Base-by-base conservation (phyloP, 371 early-diverging fungal species). In the Lichtheimia corymbifera region DNA sequence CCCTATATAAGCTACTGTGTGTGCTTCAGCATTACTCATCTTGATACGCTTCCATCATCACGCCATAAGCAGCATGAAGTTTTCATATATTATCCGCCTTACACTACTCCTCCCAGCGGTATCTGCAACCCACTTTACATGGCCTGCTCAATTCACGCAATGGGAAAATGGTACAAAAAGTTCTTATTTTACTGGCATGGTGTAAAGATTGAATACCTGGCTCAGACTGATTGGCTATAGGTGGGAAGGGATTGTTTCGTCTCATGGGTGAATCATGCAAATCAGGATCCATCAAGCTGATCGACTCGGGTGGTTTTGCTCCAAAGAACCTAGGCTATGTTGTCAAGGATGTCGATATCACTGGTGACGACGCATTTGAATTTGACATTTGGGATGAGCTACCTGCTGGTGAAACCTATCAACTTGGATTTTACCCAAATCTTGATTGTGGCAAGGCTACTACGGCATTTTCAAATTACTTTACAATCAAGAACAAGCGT, bases 351-450 rank as follows among this genome's bases (percentile, higher is more conserved):
- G 24, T 61, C 9, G 24, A 40, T 6, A 24, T 56, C 15, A 13
- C 50, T 7, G 66, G 57, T 2, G 41, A 59, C 22, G 30, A 51
- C 5, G 50, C 50, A 4, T 58, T 52, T 5, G 43, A 53, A 28
- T 65, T 60, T 25, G 15, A 42, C 22, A 61, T 65, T 12, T 65
- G 66, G 66, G 58, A 61, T 27, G 61, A 61, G 44, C 60, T 65
- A 41, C 53, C 56, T 22, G 15, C 60, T 4, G 60, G 57, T 15
- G 59, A 60, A 18, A 55, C 44, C 11, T 65, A 65, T 44, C 60
- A 65, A 42, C 51, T 65, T n/a, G 47, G 15, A 1, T 65, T 65
- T 40, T 18, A 44, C 13, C 66, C 66, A 43, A 47, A 42, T 22
- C 14, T 55, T 3, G 44, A 55, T n/a, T 41, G 53, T 45, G 66